A percentile compares a stretch with the other conserved stretches of the same genome.
Conservation (phyloP, 495 filamentous ascomycete species). For the Aspergillus bertholletiae region DNA sequence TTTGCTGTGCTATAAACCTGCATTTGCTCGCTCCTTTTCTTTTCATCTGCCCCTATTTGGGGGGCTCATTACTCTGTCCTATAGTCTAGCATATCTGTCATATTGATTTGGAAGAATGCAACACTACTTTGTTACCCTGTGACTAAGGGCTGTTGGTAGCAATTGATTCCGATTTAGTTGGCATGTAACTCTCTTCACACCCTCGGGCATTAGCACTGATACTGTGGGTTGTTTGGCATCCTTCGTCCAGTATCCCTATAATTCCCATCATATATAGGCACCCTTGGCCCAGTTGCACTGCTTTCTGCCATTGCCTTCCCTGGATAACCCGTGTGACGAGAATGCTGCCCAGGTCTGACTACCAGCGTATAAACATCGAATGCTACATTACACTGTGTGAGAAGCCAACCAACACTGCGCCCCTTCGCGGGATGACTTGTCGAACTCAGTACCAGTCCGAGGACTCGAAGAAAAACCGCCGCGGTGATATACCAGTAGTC, state of each 20-base stretch:
- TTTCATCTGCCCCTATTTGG: neutral
- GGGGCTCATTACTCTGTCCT: neutral
- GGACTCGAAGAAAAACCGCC: slow-evolving; percentile 1
- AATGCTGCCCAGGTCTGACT: neutral
- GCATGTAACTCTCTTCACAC: neutral
- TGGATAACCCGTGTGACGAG: neutral
- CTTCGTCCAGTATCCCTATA: neutral
- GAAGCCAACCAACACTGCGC: neutral
- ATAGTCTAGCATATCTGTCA: neutral
- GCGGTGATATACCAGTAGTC: neutral
- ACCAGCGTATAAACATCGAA: neutral
- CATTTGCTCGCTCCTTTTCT: neutral
- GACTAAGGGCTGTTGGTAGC: neutral
- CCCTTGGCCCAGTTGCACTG: neutral
- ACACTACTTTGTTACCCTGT: neutral
- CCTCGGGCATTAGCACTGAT: neutral
- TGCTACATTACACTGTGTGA: neutral
- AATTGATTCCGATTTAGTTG: neutral
- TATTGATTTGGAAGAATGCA: neutral
- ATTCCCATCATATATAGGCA: neutral
- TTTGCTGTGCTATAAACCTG: slow-evolving; percentile 35
- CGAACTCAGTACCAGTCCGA: neutral
- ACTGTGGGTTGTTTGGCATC: neutral
- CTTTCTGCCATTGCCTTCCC: neutral
- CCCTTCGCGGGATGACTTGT: neutral